phyloP scores from a whole-genome alignment of 2,329 filamentous ascomycete species.

The Endoconidiophora laricicola region DNA sequence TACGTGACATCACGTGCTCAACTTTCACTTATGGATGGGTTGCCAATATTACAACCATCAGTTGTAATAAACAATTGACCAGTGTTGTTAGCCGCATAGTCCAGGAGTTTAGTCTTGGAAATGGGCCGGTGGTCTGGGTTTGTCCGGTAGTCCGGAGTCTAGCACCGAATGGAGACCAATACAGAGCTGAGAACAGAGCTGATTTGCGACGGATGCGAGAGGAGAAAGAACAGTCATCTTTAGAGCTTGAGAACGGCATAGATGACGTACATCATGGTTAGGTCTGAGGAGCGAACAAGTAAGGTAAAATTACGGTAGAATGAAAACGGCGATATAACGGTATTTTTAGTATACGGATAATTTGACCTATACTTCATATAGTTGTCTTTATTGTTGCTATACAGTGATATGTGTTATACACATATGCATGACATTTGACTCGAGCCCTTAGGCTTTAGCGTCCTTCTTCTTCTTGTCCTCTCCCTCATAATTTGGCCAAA shows the following conservation, averaged over 20 bases:
- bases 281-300: too few species aligned
- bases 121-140: conserved; percentile 1
- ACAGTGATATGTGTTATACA: too few species aligned
- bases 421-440: too few species aligned
- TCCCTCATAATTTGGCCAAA: not conserved
- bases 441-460: too few species aligned
- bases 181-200: not conserved
- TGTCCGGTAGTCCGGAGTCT: conserved; percentile 2
- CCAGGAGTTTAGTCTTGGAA: not conserved
- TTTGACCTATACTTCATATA: too few species aligned
- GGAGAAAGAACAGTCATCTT: not conserved
- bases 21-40: conserved; percentile 4
- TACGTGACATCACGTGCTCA: conserved; percentile 1
- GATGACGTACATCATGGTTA: too few species aligned
- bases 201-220: not conserved
- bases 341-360: too few species aligned
- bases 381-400: too few species aligned
- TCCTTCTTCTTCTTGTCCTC: not conserved
- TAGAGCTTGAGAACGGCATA: too few species aligned
- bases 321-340: too few species aligned
- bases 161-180: not conserved
- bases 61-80: conserved; percentile 2
- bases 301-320: not conserved
- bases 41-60: not conserved
- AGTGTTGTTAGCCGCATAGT: conserved; percentile 1